Base-by-base conservation (phyloP, 371 early-diverging fungal species). In the Mucor indicus region DNA sequence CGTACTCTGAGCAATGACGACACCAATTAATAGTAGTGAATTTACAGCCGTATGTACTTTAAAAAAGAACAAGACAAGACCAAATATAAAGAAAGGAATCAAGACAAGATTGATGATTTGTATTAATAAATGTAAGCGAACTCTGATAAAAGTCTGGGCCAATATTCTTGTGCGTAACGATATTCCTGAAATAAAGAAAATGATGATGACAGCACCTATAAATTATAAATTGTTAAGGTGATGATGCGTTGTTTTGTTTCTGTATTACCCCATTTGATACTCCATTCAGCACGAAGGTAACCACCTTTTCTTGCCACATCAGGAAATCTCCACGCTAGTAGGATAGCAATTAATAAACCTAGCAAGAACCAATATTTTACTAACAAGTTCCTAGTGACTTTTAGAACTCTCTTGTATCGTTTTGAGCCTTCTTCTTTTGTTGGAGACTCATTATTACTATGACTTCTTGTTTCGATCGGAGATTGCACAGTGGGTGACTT, bases 111-210 rank as follows among this genome's bases (percentile, higher is more conserved):
- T 77, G 43, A 86, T 78, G 31, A 71, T 12, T 50, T 89, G 89
- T 31, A 86, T 73, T 29, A 83, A 52, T 10, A 86, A 40, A 61
- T 89, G 88, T 15, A 83, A 59, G 17, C 81, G 72, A 53, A 85
- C 67, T 29, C 80, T 69, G 32, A 82, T 44, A n/a, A 85, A 59
- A 1, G 85, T 79, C 44, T 76, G 50, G 11, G 79, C 60, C 12
- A 89, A 67, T 19, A 79, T 85, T 40, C 65, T 64, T 36, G 86
- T 80, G 42, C 85, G 82, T 39, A 89, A 67, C 2, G 84, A 80
- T 27, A 89, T 55, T 6, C 89, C 89, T 11, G 86, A 84, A 32
- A 87, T 72, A 31, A 89, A 67, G 61, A 89, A 89, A 52, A 87
- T 84, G 31, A 86, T 42, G 30, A 78, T 67, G 15, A 86, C 85